phyloP scores from a whole-genome alignment of 257 asterid species.

The Mentha longifolia region DNA sequence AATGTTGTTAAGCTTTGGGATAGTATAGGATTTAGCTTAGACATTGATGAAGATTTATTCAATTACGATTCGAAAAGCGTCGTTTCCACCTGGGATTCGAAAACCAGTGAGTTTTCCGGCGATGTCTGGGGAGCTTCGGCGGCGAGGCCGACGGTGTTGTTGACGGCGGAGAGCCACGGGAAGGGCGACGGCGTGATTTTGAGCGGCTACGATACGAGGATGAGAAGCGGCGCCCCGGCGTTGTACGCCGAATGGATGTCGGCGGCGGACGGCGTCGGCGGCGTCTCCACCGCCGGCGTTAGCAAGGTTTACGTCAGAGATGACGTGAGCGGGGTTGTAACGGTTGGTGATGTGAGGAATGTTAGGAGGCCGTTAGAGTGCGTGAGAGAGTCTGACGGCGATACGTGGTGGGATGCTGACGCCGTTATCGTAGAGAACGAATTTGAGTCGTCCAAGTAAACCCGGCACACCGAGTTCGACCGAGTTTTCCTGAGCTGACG shows the following conservation, averaged over 20 bases:
- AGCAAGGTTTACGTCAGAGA: slow-evolving; percentile 66
- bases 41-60: slow-evolving; percentile 61
- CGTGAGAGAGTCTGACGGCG: slow-evolving; percentile 51
- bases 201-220: slow-evolving; percentile 69
- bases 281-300: slow-evolving; percentile 36
- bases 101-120: slow-evolving; percentile 26
- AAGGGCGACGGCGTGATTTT: slow-evolving; percentile 54
- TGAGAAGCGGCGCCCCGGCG: slow-evolving; percentile 56
- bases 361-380: slow-evolving; percentile 58
- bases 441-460: slow-evolving; percentile 30
- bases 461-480: slow-evolving; percentile 10
- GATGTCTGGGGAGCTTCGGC: slow-evolving; percentile 34
- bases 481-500: slow-evolving; percentile 29
- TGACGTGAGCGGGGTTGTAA: slow-evolving; percentile 55
- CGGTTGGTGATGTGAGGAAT: slow-evolving; percentile 85
- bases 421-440: slow-evolving; percentile 63
- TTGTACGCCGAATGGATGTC: slow-evolving; percentile 67
- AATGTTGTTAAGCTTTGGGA: slow-evolving; percentile 92
- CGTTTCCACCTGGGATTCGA: slow-evolving; percentile 74
- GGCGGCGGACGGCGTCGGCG: slow-evolving; percentile 32
- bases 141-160: slow-evolving; percentile 42
- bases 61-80: slow-evolving; percentile 43
- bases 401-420: slow-evolving; percentile 80
- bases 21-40: slow-evolving; percentile 63
- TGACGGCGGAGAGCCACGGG: slow-evolving; percentile 50